Base-by-base conservation (phyloP, 2,329 filamentous ascomycete genomes). In the Alternaria rosae region DNA sequence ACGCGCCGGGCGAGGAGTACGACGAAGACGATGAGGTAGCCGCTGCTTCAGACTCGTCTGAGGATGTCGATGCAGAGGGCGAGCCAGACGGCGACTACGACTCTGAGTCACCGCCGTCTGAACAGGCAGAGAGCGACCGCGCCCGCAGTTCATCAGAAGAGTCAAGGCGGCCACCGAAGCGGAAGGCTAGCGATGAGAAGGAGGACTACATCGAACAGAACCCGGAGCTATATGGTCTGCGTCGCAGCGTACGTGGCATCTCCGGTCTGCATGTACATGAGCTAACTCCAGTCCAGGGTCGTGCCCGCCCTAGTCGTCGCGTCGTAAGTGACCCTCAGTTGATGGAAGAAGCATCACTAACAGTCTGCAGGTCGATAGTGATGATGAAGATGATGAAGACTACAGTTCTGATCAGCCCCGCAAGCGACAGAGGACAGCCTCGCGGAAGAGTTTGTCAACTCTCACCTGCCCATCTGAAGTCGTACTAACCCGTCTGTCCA, bases 181-280 rank as follows among this genome's bases (percentile, higher is more conserved):
- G 93, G 68, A 89, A 85, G 72, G 77, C 78, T 79, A 85, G 76
- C 77, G 80, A 87, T 38, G 89, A 90, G 54, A 92, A 95, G 72
- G 92, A 95, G 71, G 91, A 95, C 61, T 94, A 89, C 76, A 97
- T 98, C 72, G 87, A 90, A 73, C 91, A 92, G 75, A 97, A 99
- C 74, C 95, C 95, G 45, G 93, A 97, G 81, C 85, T 99, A 9
- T 99, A 98, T 83, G 95, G 95, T 50, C 85, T 99, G 70, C 89
- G 95, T 71, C 88, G 95, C 82, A 99, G 95, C 83, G 94, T 95
- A 89, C 66, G 91, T 81, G 61, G 43, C 58, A 66, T 62, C 60
- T 17, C 25, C 42, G 54, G 26, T 59, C 48, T 57, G 54, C 17
- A 57, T 52, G 26, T 47, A 51, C 61, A 53, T 56, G 35, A 61